Conservation (phyloP, 169 alveolate species). For the Perkinsus olseni region DNA sequence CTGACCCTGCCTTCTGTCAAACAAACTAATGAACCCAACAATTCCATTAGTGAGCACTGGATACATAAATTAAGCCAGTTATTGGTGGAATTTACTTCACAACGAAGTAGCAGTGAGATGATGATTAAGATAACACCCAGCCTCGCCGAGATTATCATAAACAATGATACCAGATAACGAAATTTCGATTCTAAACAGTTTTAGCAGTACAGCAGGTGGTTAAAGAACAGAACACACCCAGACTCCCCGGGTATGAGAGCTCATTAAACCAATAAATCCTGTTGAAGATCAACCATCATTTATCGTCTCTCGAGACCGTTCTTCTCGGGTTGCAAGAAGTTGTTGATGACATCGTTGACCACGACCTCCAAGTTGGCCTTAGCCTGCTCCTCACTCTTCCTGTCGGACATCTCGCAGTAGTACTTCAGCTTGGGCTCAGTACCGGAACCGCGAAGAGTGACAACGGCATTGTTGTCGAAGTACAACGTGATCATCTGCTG, state of each 20-base stretch:
- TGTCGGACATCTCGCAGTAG: constrained; percentile 45
- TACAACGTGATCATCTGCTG: constrained; percentile 48
- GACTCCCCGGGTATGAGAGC: not conserved
- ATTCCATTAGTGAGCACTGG: not conserved
- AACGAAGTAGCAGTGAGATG: not conserved
- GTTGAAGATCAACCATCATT: not conserved
- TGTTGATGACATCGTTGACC: constrained; percentile 39
- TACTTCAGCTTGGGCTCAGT: constrained; percentile 70
- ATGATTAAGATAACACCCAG: not conserved
- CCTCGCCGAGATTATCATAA: not conserved
- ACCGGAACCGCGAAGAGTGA: constrained; percentile 57
- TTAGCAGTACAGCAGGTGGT: not conserved
- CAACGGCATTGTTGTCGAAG: constrained; percentile 45
- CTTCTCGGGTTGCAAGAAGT: constrained; percentile 43
- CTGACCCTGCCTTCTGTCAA: no score
- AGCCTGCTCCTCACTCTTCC: constrained; percentile 38
- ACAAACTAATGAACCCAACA: no score
- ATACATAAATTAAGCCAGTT: not conserved
- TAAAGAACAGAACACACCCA: not conserved
- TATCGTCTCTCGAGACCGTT: not conserved
- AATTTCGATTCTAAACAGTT: not conserved
- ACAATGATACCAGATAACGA: not conserved
- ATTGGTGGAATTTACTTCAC: not conserved
- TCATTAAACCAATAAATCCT: not conserved
- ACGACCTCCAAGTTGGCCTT: constrained; percentile 32